phyloP scores from a whole-genome alignment of 2,329 filamentous ascomycete species.

The Xylariomycetidae sp. region DNA sequence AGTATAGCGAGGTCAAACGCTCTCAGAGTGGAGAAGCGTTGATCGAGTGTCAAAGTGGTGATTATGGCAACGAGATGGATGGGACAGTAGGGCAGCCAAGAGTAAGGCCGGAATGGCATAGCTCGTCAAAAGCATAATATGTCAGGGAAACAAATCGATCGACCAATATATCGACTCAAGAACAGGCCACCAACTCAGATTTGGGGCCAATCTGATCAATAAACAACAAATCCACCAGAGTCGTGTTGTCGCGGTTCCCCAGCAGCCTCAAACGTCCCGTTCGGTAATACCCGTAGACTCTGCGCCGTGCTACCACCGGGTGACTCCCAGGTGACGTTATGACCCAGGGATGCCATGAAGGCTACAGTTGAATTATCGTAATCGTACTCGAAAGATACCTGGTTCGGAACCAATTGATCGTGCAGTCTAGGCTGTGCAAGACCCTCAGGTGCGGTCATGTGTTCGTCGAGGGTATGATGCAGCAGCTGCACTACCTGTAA shows the following conservation, averaged over 20 bases:
- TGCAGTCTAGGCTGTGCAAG: slow-evolving; percentile 67
- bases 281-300: slow-evolving; percentile 56
- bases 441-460: slow-evolving; percentile 54
- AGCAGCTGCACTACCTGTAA: slow-evolving; percentile 73
- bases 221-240: slow-evolving; percentile 59
- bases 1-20: too few relatives aligned
- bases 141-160: too few relatives aligned
- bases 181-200: too few relatives aligned
- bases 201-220: too few relatives aligned
- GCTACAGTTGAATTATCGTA: slow-evolving; percentile 66
- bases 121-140: too few relatives aligned
- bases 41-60: too few relatives aligned
- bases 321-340: slow-evolving; percentile 69
- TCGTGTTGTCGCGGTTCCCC: slow-evolving; percentile 73
- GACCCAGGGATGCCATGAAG: slow-evolving; percentile 59
- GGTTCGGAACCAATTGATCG: slow-evolving; percentile 72
- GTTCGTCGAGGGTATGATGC: slow-evolving; percentile 65
- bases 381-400: slow-evolving; percentile 61
- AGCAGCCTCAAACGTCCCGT: slow-evolving; percentile 70
- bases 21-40: too few relatives aligned
- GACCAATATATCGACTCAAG: too few relatives aligned
- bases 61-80: too few relatives aligned
- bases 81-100: too few relatives aligned
- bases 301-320: slow-evolving; percentile 66
- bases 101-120: too few relatives aligned